Evolutionary conservation across 129 eudicot species (phyloP), one percentile per base, ranked within the genome.

Genomic region (Artemisia argyi): DNA sequence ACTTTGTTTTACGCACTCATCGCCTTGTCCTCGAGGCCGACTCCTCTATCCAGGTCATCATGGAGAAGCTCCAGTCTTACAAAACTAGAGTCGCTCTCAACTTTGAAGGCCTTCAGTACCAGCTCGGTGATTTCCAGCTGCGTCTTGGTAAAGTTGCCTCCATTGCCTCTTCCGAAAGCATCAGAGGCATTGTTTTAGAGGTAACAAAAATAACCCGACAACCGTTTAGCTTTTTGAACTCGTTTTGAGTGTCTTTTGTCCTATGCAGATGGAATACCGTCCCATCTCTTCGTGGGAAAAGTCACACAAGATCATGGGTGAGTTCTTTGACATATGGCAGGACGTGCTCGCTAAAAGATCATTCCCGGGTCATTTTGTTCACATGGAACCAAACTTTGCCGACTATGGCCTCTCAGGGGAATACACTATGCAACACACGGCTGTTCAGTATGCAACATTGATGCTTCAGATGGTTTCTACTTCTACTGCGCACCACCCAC

Each of bases 151-250:
- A 93, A 82, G 96, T 89, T 49, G 87, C 80, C 65, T 88, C 92
- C 16, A 63, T 81, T 76, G 88, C 87, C 57, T 85, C 96, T 30
- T 85, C 96, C 18, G 98, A 93, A 79, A 87, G 75, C 59, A 76
- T 93, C 80, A 89, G 95, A 83, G 98, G 98, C 72, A 89, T 93
- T 72, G 83, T 89, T 65, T 83, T 93, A 95, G 96, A 93, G 98
- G 98, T 92, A 92, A 64, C 2, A 66, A 52, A 11, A 30, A 30
- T 14, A 48, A 10, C 30, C 59, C 7, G 22, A 0, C 64, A 15
- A 17, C 65, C 52, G 61, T 16, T 4, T 32, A 51, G 16, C 1
- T 19, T 3, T 50, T 12, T 55, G 3, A 58, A 65, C 68, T 28
- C n/a, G n/a, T n/a, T n/a, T n/a, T n/a, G 42, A 48, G 10, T 17